Evolutionary conservation across 768 basidiomycete genomes (phyloP).

Genomic region (Harrya chromipes): DNA sequence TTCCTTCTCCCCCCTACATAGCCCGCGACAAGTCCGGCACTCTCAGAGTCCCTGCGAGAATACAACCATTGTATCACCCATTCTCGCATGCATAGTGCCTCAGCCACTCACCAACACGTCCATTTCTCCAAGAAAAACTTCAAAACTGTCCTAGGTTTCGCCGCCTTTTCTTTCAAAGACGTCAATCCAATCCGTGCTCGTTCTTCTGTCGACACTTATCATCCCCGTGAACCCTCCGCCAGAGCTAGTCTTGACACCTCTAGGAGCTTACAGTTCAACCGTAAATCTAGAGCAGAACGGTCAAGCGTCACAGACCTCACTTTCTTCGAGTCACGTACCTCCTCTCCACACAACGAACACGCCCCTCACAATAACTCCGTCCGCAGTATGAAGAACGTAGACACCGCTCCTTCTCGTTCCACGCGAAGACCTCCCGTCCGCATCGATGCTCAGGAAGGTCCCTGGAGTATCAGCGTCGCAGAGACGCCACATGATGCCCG

Average conservation of each 20-base stretch:
- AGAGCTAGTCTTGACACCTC: slow-evolving; percentile 46
- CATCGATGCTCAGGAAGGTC: slow-evolving; percentile 73
- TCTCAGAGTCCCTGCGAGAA: slow-evolving; percentile 26
- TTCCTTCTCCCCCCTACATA: slow-evolving; percentile 23
- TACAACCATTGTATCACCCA: slow-evolving; percentile 16
- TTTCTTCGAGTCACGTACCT: slow-evolving; percentile 38
- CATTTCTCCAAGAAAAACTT: slow-evolving; percentile 44
- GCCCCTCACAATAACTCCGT: slow-evolving; percentile 30
- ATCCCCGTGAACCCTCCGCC: slow-evolving; percentile 29
- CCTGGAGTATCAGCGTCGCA: slow-evolving; percentile 86
- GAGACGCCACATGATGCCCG: slow-evolving; percentile 74
- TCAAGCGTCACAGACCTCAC: slow-evolving; percentile 40
- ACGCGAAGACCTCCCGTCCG: slow-evolving; percentile 52
- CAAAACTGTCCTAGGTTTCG: slow-evolving; percentile 47
- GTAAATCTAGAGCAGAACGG: slow-evolving; percentile 36
- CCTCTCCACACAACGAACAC: slow-evolving; percentile 32
- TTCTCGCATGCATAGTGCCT: slow-evolving; percentile 44
- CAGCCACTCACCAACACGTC: slow-evolving; percentile 34
- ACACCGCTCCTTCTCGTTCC: slow-evolving; percentile 40
- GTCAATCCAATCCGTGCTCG: slow-evolving; percentile 29
- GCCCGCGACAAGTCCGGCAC: slow-evolving; percentile 27
- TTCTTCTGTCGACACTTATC: slow-evolving; percentile 28
- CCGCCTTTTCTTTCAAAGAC: slow-evolving; percentile 36
- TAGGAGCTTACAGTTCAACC: slow-evolving; percentile 34
- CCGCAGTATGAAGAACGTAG: slow-evolving; percentile 43